Percentiles rank a stretch among this genome's conserved stretches.
These are phyloP conservation scores for Fagus sylvatica DNA, from an alignment of 306 rosid species.

Conservation along the genomic window DNA sequence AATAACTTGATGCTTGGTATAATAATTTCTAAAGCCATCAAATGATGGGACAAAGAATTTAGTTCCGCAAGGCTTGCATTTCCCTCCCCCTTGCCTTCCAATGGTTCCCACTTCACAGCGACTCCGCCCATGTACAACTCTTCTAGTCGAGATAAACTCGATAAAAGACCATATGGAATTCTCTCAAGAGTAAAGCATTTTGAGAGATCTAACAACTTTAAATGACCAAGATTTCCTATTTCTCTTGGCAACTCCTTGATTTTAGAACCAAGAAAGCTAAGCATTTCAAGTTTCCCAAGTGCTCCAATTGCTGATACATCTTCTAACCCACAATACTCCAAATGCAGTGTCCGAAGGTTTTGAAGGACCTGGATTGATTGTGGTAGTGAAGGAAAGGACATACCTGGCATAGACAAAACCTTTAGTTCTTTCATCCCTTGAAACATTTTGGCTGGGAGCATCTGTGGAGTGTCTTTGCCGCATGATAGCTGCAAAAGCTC, in stretches of 20 bases:
- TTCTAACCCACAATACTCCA: background rate
- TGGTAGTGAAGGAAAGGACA: background rate
- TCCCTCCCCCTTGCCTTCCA: background rate
- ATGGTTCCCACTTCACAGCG: background rate
- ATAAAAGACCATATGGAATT: background rate
- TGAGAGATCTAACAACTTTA: background rate
- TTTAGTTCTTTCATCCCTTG: background rate
- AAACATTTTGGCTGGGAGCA: background rate
- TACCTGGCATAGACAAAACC: background rate
- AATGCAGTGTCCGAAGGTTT: background rate
- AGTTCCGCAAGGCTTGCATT: slow-evolving; percentile 23
- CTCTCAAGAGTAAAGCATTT: background rate
- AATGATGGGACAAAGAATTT: background rate
- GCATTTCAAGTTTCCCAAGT: background rate
- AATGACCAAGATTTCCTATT: background rate
- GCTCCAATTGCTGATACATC: background rate
- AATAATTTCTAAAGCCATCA: slow-evolving; percentile 10
- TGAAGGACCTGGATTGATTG: background rate
- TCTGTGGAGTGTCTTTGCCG: background rate
- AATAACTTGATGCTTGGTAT: background rate
- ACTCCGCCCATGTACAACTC: background rate
- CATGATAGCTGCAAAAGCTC: background rate
- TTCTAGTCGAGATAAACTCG: background rate
- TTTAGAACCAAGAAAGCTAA: background rate
- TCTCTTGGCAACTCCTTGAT: background rate